Evolutionary conservation across 768 basidiomycete genomes (phyloP), one percentile per base, ranked within the genome.

Genomic region (Amanita molliuscula): DNA sequence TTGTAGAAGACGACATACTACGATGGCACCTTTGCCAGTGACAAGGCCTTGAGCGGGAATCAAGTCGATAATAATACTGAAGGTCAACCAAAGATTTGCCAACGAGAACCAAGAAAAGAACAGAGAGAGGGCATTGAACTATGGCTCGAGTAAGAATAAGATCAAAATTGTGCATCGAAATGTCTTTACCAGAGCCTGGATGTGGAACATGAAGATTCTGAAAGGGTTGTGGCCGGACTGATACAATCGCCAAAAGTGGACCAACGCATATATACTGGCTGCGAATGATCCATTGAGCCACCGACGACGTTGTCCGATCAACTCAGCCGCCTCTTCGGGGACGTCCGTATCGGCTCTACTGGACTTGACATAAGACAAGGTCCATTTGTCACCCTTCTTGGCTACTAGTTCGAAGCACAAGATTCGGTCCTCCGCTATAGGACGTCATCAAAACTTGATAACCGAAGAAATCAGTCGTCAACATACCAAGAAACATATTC

Each of bases 211-310:
- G 67, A 95, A 97, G 44, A 95, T 75, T 55, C 77, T 75, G 73
- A 86, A 88, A 3, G 34, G 23, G 16, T 48, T 48, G 37, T 48
- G 35, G 13, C 47, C 35, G 4, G 47, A 38, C 16, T 48, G 47
- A 15, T 48, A 48, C 21, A 37, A 28, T 4, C 47, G 21, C 47
- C 47, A 48, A 71, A 95, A 97, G 67, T 95, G 88, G 59, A 91
- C 85, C n/a, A 96, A 67, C 4, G 90, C 82, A 65, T 94, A 95
- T 35, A 92, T 82, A 1, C 88, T 89, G 10, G 92, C 92, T 38
- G 91, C 90, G 57, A 96, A 95, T 7, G 91, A 94, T 43, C 95
- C 94, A 61, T 97, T 98, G 58, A 97, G 64, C 95, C 94, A 97
- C 54, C 94, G 85, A 54, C 94, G 81, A 63, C 94, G 86, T 64